Base-by-base conservation (phyloP, 2,329 filamentous ascomycete species). In the Aureobasidium sp. region DNA sequence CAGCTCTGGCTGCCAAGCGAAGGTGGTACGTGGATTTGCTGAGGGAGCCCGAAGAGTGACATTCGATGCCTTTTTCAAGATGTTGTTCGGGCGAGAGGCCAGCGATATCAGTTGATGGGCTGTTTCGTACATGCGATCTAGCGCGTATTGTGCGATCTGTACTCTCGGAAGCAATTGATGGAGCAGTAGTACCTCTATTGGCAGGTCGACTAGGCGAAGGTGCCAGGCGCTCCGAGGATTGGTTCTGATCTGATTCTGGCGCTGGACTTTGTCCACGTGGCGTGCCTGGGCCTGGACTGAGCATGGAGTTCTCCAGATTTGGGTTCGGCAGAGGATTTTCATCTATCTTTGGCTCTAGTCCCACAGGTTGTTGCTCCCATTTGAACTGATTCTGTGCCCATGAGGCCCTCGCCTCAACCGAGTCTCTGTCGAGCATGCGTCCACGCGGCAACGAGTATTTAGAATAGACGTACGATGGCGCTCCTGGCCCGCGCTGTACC, bases 11-110 rank as follows among this genome's bases (percentile, higher is more conserved):
- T 3, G 93, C 93, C 56, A 95, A 80, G 29, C 93, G 86, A 39
- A 98, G 78, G 66, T 98, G 93, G 65, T 97, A 98, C 0, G 93
- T 97, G 0, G 91, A 97, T 69, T 97, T 90, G 58, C 90, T 90
- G 25, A 95, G 74, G 10, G 87, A 85, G 16, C 91, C 91, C 41
- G 84, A 83, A 66, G 95, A 88, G 64, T 98, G 93, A 56, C 89
- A 85, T 57, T 88, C 84, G 54, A 98, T 93, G 7, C 89, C 93
- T 70, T 91, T 93, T 24, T 85, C 79, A 40, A 97, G 80, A 66
- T 98, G 91, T 56, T 97, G 86, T 60, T 97, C 90, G 0, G 88
- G 78, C 3, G 87, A 85, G 64, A 89, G 82, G 27, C 90, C 86
- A 2, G 81, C 79, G 37, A 60, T 58, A 3, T 58, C 54, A 19